phyloP scores from a whole-genome alignment of 139 green algal genomes.

The Limnomonas spitsbergensis region DNA sequence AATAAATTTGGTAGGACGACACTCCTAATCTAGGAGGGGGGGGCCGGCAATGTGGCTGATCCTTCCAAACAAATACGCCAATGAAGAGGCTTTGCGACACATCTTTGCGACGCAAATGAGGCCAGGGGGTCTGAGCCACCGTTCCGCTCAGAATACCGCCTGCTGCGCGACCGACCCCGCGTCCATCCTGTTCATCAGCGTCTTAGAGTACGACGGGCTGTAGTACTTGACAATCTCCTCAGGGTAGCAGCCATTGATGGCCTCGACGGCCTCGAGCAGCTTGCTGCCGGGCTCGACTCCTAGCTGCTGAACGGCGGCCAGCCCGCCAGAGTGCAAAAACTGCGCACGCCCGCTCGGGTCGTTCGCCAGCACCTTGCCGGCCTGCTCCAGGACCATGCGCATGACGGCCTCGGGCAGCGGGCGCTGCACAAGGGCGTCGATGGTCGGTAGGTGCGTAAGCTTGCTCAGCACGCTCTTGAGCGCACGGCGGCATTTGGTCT shows the following conservation, averaged over 20 bases:
- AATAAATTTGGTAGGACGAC: no score
- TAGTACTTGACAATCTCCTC: constrained; percentile 84
- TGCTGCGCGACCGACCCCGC: not conserved
- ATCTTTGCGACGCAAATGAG: no score
- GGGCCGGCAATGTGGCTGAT: no score
- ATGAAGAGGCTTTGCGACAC: no score
- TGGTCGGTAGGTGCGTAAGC: constrained; percentile 73
- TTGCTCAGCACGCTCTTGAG: constrained; percentile 77
- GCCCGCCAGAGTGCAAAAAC: constrained; percentile 80
- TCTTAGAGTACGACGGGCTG: constrained; percentile 69
- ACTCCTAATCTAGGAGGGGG: no score
- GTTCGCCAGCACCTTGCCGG: constrained; percentile 77
- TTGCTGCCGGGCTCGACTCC: constrained; percentile 61
- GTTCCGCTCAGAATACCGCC: no score
- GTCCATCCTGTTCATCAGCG: constrained; percentile 80
- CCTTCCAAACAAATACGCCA: no score
- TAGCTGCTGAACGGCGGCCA: constrained; percentile 79
- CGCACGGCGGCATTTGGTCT: constrained; percentile 76
- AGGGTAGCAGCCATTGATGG: constrained; percentile 72
- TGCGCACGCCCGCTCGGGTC: constrained; percentile 63
- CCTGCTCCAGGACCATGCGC: constrained; percentile 68
- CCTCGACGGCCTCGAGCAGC: constrained; percentile 75
- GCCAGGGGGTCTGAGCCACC: no score
- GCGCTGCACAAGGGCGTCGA: constrained; percentile 75
- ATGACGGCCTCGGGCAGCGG: constrained; percentile 69